Base-by-base conservation (phyloP, 2,329 filamentous ascomycete species). In the Diaporthe helianthi region DNA sequence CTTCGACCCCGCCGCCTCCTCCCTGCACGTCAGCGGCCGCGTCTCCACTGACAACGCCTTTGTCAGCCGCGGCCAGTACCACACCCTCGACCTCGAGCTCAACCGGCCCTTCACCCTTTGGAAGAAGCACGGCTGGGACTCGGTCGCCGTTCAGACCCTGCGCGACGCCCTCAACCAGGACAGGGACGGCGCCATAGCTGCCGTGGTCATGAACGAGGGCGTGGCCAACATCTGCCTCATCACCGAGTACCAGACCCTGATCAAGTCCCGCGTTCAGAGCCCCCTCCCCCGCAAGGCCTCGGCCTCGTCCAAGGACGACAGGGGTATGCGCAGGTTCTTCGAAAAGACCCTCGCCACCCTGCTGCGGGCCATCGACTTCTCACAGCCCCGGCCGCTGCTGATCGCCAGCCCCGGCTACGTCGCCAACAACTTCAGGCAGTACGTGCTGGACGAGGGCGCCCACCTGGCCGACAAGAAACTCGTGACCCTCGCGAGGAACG, bases 131-230 rank as follows among this genome's bases (percentile, higher is more conserved):
- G 90, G 94, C 51, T 99, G 96, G 96, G 96, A 99, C 79, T 94
- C 92, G 73, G 90, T 99, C 13, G 93, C 94, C 4, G 83, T 91
- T 58, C 90, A 92, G 70, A 91, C 92, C 54, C 86, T 99, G 13
- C 85, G 87, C 68, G 93, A 97, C 78, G 91, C 94, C 0, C 86
- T 95, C 17, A 90, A 93, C 74, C 89, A 92, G 74, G 91, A 93
- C 73, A 90, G 91, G 76, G 90, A 92, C 71, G 94, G 93, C 1
- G 92, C 95, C 71, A 86, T 97, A 22, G 93, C 94, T 67, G 95
- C 96, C 0, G 91, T 98, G 0, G 92, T 98, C 29, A 95, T 99
- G 92, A 93, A 97, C 75, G 95, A 98, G 76, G 92, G 92, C 19
- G 80, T 92, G 19, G 92, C 93, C 69, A 93, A 94, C 78, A 92